Evolutionary conservation across 2,329 filamentous ascomycete genomes (phyloP), one percentile per base, ranked within the genome.

Genomic region (Colletotrichum chrysophilum): DNA sequence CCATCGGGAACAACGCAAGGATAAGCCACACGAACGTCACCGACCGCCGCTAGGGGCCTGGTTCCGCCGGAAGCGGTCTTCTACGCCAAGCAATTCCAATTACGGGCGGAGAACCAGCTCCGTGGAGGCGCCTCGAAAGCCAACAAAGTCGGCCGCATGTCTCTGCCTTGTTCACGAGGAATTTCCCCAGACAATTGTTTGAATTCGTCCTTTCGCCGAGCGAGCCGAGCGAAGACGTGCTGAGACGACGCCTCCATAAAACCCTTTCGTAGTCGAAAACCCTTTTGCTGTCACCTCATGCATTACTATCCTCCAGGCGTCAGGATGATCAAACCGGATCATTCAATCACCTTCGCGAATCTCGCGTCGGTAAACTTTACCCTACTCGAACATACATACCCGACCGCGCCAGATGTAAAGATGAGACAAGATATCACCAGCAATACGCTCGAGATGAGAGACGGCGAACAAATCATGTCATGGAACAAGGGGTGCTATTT

Each of bases 401-500:
- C 73, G 18, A 73, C 70, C 21, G 43, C 70, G 3, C 73, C 70
- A 4, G 73, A 75, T 8, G 5, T 52, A 2, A 64, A 48, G 7
- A 68, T 75, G 58, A 10, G 68, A 7, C 28, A 73, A 16, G 70
- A 73, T 4, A 32, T 75, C 18, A 30, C 26, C 13, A 18, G 67
- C 21, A 9, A 7, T 48, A 48, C 48, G 3, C 9, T 65, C 6
- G n/a, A 36, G 18, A 34, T 32, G 14, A 62, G 3, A 21, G 10
- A 13, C 3, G 73, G 43, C 10, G 2, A 73, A 58, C 24, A 38
- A 7, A 0, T 69, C 4, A 75, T 75, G 73, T 68, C 64, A 12
- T 75, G 73, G 73, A 69, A 58, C 4, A 75, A 75, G 24, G 73
- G 73, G 2, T 75, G 73, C 28, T 75, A 75, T 7, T 75, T 75